Evolutionary conservation across 2,329 filamentous ascomycete species (phyloP).

Genomic region (Didymosphaeria variabile): DNA sequence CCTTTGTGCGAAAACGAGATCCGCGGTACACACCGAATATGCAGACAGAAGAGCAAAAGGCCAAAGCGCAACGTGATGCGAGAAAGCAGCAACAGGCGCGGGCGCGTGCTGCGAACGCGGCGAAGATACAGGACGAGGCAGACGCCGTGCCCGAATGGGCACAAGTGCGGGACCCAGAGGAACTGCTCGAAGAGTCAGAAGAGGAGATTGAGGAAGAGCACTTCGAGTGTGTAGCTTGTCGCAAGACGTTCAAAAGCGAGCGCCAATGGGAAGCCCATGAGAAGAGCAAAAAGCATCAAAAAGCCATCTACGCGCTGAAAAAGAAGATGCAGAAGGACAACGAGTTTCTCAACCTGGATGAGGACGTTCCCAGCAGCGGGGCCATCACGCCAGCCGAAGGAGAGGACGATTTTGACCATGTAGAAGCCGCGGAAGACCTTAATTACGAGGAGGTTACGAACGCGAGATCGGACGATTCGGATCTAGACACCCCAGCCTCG

Average conservation of each 20-base stretch:
- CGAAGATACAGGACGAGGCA: slow-evolving; percentile 69
- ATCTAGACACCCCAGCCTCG: slow-evolving; percentile 19
- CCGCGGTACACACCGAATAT: slow-evolving; percentile 81
- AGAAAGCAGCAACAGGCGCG: slow-evolving; percentile 85
- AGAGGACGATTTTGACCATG: slow-evolving; percentile 31
- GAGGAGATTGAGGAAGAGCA: slow-evolving; percentile 60
- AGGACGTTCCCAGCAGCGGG: slow-evolving; percentile 45
- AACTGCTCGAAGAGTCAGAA: slow-evolving; percentile 64
- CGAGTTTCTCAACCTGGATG: slow-evolving; percentile 61
- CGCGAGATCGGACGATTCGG: not conserved
- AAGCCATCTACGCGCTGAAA: slow-evolving; percentile 81
- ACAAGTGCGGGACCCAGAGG: slow-evolving; percentile 64
- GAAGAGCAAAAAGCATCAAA: slow-evolving; percentile 95
- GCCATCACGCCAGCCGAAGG: slow-evolving; percentile 45
- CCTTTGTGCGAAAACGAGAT: slow-evolving; percentile 90
- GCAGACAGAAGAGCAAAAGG: slow-evolving; percentile 81
- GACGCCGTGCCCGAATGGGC: slow-evolving; percentile 80
- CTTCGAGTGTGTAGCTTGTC: slow-evolving; percentile 70
- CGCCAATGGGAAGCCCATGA: slow-evolving; percentile 92
- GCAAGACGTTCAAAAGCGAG: slow-evolving; percentile 83
- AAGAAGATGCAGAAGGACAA: slow-evolving; percentile 87
- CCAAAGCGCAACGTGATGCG: slow-evolving; percentile 78
- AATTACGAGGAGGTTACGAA: slow-evolving; percentile 29
- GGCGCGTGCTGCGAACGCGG: slow-evolving; percentile 81
- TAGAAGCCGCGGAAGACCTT: slow-evolving; percentile 15